Evolutionary conservation across 2,329 filamentous ascomycete species (phyloP), one percentile per base, ranked within the genome.

Genomic region (Pseudocercospora pini-densiflorae): DNA sequence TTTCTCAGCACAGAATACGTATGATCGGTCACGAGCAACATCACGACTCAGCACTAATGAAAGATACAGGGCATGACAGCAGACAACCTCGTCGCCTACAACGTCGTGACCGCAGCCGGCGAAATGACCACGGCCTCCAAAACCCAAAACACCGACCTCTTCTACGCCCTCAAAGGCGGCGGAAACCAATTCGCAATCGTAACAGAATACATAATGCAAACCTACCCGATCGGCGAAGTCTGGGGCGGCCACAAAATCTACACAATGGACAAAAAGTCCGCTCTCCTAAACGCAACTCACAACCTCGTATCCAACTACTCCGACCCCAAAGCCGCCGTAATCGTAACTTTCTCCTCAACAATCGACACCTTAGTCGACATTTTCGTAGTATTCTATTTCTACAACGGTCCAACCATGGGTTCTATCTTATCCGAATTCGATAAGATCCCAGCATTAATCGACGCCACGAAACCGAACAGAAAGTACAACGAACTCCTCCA

Each of bases 301-400:
- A 83, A 88, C 74, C 88, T 88, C 70, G 86, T 86, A 5, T 81
- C 84, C 70, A 80, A 89, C 75, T 86, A 87, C 72, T 78, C 81
- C 0, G 87, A 90, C 70, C 80, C 84, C 66, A 88, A 88, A 74
- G 88, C 87, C 0, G 86, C 82, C 12, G 83, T 90, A 54, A 89
- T 89, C 68, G 76, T 86, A 55, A 89, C 86, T 0, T 81, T 82
- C 2, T 81, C 87, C 71, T 79, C 83, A 16, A 81, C 81, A 0
- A 69, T 78, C 3, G 73, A 80, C 2, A 79, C 80, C 10, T 65
- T 83, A 0, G 70, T 87, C 55, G 81, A 88, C 67, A 79, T 85
- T 21, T 89, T 86, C 85, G 81, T 87, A 64, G 76, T 90, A 66
- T 89, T 89, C 76, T 74, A 88, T 40, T 71, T 89, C 90, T 74